These are phyloP conservation scores for Porpolomopsis calyptriformis DNA, from an alignment of 768 basidiomycete species.

Conservation along the genomic window DNA sequence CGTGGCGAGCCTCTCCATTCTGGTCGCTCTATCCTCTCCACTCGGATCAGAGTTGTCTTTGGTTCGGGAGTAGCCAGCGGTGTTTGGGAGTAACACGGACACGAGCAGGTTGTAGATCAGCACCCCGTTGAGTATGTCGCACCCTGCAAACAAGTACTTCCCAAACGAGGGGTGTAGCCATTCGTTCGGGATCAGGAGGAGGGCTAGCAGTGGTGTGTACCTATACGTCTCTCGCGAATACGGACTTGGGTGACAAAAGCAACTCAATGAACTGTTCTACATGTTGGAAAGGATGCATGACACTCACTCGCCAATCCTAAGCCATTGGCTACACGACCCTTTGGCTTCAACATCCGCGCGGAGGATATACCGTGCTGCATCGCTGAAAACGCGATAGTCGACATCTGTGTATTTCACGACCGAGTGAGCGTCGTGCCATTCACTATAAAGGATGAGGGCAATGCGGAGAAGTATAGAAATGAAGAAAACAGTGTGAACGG, in stretches of 20 bases:
- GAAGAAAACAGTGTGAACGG: slow-evolving; percentile 44
- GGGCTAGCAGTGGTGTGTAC: slow-evolving; percentile 87
- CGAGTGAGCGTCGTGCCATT: slow-evolving; percentile 79
- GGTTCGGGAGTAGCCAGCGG: slow-evolving; percentile 3
- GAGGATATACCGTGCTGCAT: slow-evolving; percentile 69
- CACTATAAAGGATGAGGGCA: slow-evolving; percentile 71
- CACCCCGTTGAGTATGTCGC: slow-evolving; percentile 71
- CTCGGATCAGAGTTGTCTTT: slow-evolving; percentile 7
- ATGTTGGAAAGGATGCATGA: not conserved
- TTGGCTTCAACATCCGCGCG: slow-evolving; percentile 40
- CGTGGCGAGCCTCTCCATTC: slow-evolving; percentile 28
- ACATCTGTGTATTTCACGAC: slow-evolving; percentile 95
- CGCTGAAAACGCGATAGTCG: slow-evolving; percentile 92
- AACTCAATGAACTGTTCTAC: not conserved
- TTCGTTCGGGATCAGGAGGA: slow-evolving; percentile 71
- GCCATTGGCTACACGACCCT: slow-evolving; percentile 37
- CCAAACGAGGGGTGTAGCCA: slow-evolving; percentile 80
- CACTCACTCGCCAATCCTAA: slow-evolving; percentile 65
- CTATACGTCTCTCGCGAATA: slow-evolving; percentile 90
- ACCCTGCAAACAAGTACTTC: slow-evolving; percentile 77
- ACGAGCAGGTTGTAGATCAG: slow-evolving; percentile 58
- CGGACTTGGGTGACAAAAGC: slow-evolving; percentile 43
- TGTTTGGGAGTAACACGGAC: slow-evolving; percentile 33
- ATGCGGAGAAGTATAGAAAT: slow-evolving; percentile 51
- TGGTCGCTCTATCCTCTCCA: not conserved